These are phyloP conservation scores for Ogataea paradorogensis DNA, from an alignment of 805 yeast genomes.

Conservation along the genomic window DNA sequence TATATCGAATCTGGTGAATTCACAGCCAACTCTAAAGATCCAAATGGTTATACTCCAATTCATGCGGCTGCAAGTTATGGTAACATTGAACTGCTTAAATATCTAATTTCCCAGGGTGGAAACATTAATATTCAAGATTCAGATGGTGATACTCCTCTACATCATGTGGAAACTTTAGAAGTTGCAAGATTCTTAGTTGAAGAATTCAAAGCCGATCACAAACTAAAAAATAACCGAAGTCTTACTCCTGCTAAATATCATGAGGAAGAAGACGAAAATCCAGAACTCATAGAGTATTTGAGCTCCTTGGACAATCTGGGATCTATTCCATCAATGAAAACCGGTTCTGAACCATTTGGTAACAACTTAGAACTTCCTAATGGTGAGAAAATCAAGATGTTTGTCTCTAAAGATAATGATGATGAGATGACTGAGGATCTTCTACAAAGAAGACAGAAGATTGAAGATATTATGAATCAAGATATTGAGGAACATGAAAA, in stretches of 20 bases:
- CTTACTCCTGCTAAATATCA: slow-evolving; percentile 70
- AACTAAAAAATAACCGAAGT: slow-evolving; percentile 65
- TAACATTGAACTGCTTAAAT: slow-evolving; percentile 62
- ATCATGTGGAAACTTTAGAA: slow-evolving; percentile 72
- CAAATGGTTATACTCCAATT: slow-evolving; percentile 93
- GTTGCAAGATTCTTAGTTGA: slow-evolving; percentile 68
- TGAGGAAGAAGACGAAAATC: slow-evolving; percentile 82
- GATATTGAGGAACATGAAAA: slow-evolving; percentile 64
- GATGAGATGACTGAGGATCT: slow-evolving; percentile 41
- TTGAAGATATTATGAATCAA: slow-evolving; percentile 59
- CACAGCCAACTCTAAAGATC: slow-evolving; percentile 75
- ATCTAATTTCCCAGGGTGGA: slow-evolving; percentile 61
- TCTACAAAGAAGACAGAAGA: slow-evolving; percentile 55
- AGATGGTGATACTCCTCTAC: slow-evolving; percentile 96
- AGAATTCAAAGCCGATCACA: slow-evolving; percentile 64
- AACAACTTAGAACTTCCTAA: slow-evolving; percentile 26
- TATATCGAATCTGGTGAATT: slow-evolving; percentile 48
- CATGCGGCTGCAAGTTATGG: slow-evolving; percentile 98
- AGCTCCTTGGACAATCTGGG: slow-evolving; percentile 34
- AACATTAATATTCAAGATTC: slow-evolving; percentile 76
- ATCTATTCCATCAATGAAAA: slow-evolving; percentile 18
- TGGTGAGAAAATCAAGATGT: slow-evolving; percentile 53
- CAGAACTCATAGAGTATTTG: slow-evolving; percentile 70
- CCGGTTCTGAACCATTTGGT: slow-evolving; percentile 3
- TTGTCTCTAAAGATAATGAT: slow-evolving; percentile 45